Evolutionary conservation across 2,329 filamentous ascomycete genomes (phyloP).

Genomic region (Akanthomyces muscarius): DNA sequence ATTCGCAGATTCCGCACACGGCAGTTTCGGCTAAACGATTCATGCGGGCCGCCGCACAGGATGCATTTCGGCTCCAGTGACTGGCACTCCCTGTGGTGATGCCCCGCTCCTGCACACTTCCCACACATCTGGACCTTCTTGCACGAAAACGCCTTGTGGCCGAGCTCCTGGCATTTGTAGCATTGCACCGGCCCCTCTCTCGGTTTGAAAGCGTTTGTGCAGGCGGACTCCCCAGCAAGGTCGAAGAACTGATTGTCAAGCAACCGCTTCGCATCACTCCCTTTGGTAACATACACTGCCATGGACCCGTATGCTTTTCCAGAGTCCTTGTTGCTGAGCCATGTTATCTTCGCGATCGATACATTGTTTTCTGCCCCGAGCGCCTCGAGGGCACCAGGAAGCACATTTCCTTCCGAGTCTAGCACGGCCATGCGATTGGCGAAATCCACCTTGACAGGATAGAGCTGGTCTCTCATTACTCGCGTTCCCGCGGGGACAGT

Average conservation of each 20-base stretch:
- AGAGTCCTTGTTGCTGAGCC: conserved; percentile 24
- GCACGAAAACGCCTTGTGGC: conserved; percentile 27
- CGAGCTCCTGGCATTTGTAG: conserved; percentile 29
- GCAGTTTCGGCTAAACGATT: conserved; percentile 24
- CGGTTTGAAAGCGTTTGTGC: conserved; percentile 19
- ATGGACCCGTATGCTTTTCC: conserved; percentile 27
- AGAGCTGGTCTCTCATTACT: conserved; percentile 24
- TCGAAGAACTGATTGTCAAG: too few species aligned
- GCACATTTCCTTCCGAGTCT: conserved; percentile 21
- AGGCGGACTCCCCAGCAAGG: neutral
- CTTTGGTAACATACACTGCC: conserved; percentile 19
- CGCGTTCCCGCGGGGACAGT: conserved; percentile 19
- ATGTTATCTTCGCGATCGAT: conserved; percentile 24
- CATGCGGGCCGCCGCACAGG: conserved; percentile 20
- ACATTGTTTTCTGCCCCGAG: conserved; percentile 25
- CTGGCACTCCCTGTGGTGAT: conserved; percentile 22
- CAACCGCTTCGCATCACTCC: neutral
- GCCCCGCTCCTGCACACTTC: conserved; percentile 20
- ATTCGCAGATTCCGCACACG: conserved; percentile 20
- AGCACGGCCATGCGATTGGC: conserved; percentile 22
- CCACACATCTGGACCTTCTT: conserved; percentile 23
- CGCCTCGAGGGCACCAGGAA: conserved; percentile 18
- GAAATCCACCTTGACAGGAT: conserved; percentile 26
- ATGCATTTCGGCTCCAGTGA: conserved; percentile 21
- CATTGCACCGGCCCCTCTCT: conserved; percentile 21